Base-by-base conservation (phyloP, 345 rosid genomes). In the Eucalyptus curtisii region DNA sequence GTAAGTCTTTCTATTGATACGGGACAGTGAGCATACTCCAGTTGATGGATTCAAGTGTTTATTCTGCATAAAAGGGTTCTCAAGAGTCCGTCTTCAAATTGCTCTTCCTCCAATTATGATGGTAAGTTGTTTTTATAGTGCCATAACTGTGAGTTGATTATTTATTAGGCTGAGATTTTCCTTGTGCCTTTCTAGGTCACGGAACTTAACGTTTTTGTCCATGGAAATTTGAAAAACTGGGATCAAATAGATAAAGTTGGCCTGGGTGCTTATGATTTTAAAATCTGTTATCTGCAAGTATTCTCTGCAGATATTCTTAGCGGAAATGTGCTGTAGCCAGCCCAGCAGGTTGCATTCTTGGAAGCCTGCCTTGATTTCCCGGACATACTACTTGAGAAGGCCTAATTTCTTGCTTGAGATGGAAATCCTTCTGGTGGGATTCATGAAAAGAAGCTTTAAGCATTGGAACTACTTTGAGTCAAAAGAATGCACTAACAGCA, bases 1-100 rank as follows among this genome's bases (percentile, higher is more conserved):
- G 5, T 37, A 52, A 48, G 48, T 49, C 19, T 10, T 49, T 16
- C 27, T 47, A 37, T 44, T 37, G 64, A 61, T 44, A 88, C 24
- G 80, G 76, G 90, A 37, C 95, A 97, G 99, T 89, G 98, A 98
- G 91, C 97, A 96, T 90, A 61, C 92, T 66, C 86, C 59, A 50
- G 90, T 97, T 89, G 94, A 91, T 90, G 99, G 99, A 87, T 97
- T 92, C 93, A 88, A 92, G 90, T 97, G 99, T 89, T 95, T 96
- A 88, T 95, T 93, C 90, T 87, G 90, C 20, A 93, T 91, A 86
- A 91, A 93, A 89, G 98, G 95, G 86, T 97, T 98, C 93, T 92
- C 96, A 8, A 93, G 95, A 93, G 84, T 95, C 59, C 92, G 88
- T 42, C 92, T 92, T 89, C 96, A 92, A 89, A 90, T 84, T 86